Evolutionary conservation across 2,329 filamentous ascomycete genomes (phyloP), one percentile per base, ranked within the genome.

Genomic region (Ascochyta lentis): DNA sequence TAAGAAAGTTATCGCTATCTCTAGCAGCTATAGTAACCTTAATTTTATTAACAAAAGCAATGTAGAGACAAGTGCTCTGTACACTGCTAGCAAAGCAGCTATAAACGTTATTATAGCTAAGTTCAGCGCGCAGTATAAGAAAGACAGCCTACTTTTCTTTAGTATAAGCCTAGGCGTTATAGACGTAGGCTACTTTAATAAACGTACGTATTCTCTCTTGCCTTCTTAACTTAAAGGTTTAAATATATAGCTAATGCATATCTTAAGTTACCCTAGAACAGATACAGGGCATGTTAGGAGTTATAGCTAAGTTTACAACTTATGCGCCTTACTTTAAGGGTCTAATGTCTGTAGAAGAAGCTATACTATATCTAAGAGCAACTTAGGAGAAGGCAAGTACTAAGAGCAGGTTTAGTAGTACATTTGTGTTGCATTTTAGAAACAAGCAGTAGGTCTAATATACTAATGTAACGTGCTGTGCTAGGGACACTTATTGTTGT

Each of bases 1-100:
- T 12, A 87, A 86, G 68, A 87, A 87, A 64, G 74, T 85, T n/a
- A 77, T 84, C 24, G 63, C 77, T 22, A 77, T 87, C 5, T 78
- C 80, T 6, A 79, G 68, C 0, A 84, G 82, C 22, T 53, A 78
- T 38, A 67, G 79, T 0, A 84, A 86, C 54, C 16, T 75, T 0
- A 78, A 83, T 2, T 49, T 83, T 1, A 76, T 73, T 50, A 73
- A 71, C 12, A 50, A 79, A 0, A 67, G 62, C 16, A 72, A 75
- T 0, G 60, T 85, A 39, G 66, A 74, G 0, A 46, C 69, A 1
- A 58, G 61, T 0, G 57, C 72, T 0, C 65, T 78, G 0, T 87
- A 87, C 59, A 59, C 80, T 1, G 75, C 77, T 22, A 80, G 75
- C 66, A 84, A 86, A 66, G 83, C 78, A 0, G 85, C 80, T 0